Evolutionary conservation across 129 eudicot genomes (phyloP), one percentile per base, ranked within the genome.

Genomic region (Artemisia tridentata): DNA sequence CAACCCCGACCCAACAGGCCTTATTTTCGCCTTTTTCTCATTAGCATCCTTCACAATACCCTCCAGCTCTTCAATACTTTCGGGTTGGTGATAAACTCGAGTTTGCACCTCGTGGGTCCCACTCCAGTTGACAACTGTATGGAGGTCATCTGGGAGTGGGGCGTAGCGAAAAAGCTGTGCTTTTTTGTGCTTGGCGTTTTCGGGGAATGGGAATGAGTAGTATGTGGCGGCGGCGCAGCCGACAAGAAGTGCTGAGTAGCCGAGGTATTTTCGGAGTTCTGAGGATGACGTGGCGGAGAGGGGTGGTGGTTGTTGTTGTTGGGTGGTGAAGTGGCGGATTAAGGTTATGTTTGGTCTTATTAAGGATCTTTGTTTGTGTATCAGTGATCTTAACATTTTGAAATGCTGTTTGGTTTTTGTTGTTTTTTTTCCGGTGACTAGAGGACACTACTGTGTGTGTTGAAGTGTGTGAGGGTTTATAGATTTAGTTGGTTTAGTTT

Each of bases 101-200:
- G 96, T 92, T 50, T 86, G 96, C 16, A 89, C 98, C 53, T 88
- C 96, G 68, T 92, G 98, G 77, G 98, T 92, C 63, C 95, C 98
- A 59, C 98, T 92, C 98, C 98, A 92, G 10, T 92, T 92, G 61
- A 90, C 81, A 45, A 89, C 78, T 11, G 95, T 84, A 72, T 92
- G 98, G 61, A 93, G 91, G 72, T 93, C 98, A 7, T 88, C 95
- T 21, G 98, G 98, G 0, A 93, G 76, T 0, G 98, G 96, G 11
- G 98, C 98, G 86, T 87, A 93, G 49, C 88, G 89, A 82, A 93
- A 93, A 67, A 93, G 84, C 11, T 93, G 95, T 38, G 98, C 98
- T 19, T 87, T 85, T 23, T 93, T 89, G 92, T 93, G 96, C 53
- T 93, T 93, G 31, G 95, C 96, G 58, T 89, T 67, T 50, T 84